Evolutionary conservation across 2,329 filamentous ascomycete species (phyloP).

Genomic region (Bipolaris bicolor): DNA sequence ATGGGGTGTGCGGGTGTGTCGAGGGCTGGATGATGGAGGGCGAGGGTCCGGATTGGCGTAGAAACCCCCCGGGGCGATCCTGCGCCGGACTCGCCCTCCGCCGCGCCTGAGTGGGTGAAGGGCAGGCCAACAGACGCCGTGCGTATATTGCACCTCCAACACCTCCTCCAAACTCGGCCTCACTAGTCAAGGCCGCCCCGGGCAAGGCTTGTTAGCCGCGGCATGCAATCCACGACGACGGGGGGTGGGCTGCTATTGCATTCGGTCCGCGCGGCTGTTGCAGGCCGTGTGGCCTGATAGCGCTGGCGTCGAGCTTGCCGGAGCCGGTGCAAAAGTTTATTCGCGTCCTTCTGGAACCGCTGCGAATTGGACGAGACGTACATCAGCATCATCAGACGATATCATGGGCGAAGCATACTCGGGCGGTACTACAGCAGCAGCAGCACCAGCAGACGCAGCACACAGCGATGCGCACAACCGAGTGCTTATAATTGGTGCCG

Average conservation of each 20-base stretch:
- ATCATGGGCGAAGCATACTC: conserved; percentile 6
- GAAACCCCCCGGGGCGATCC: conserved; percentile 13
- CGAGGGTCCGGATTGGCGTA: conserved; percentile 4
- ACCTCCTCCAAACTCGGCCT: too few species aligned
- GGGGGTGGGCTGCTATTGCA: not conserved
- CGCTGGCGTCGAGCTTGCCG: not conserved
- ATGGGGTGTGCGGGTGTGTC: not conserved
- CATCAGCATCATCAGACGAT: too few species aligned
- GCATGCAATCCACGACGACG: not conserved
- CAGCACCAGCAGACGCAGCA: not conserved
- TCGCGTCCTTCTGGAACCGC: too few species aligned
- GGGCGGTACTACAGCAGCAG: not conserved
- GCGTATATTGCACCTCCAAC: not conserved
- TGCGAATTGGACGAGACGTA: too few species aligned
- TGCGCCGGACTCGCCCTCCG: conserved; percentile 1
- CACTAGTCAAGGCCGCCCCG: too few species aligned
- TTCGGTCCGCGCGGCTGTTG: conserved; percentile 3
- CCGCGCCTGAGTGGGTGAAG: conserved; percentile 6
- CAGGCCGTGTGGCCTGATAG: too few species aligned
- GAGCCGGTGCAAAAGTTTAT: not conserved
- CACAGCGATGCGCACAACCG: conserved; percentile 13
- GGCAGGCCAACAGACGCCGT: not conserved
- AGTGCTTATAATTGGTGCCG: conserved; percentile 43
- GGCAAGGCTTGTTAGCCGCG: not conserved
- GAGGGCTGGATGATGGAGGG: not conserved